Percentiles rank a stretch among this genome's conserved stretches.
Conservation (phyloP, 208 protist species). For the Leishmania mexicana region DNA sequence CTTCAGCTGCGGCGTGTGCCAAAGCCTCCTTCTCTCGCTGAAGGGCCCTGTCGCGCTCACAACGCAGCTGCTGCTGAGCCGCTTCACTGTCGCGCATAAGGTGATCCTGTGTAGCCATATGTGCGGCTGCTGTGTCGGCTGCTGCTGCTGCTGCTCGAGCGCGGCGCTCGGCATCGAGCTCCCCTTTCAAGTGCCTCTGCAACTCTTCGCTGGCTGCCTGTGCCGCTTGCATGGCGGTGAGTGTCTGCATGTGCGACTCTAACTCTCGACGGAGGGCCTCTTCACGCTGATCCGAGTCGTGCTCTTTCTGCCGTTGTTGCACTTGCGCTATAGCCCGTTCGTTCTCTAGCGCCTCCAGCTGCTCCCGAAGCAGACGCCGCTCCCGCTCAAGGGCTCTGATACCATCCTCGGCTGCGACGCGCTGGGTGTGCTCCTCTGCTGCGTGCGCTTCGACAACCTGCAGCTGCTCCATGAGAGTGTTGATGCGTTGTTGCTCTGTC, state of each 20-base stretch:
- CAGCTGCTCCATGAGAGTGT: slow-evolving; percentile 1
- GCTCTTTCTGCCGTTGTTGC: neutral
- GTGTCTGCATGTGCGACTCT: neutral
- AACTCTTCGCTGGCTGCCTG: neutral
- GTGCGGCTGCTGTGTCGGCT: neutral
- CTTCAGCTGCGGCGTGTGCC: neutral
- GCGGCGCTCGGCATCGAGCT: slow-evolving; percentile 12
- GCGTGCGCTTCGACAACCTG: neutral
- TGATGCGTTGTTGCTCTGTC: neutral
- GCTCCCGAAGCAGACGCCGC: slow-evolving; percentile 1
- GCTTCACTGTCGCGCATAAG: neutral
- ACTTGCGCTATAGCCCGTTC: neutral
- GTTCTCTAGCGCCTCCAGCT: neutral
- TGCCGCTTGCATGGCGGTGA: neutral
- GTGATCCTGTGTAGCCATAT: neutral
- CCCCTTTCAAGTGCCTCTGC: neutral
- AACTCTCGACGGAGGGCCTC: neutral
- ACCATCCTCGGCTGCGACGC: neutral
- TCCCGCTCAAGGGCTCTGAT: neutral
- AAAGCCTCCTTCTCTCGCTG: neutral
- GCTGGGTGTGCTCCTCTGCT: neutral
- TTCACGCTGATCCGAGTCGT: slow-evolving; percentile 3
- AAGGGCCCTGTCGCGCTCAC: slow-evolving; percentile 2
- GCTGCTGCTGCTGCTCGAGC: neutral
- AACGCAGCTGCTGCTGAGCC: neutral